Evolutionary conservation across 148 eudicot species (phyloP), one percentile per base, ranked within the genome.

Genomic region (Rhododendron williamsianum): DNA sequence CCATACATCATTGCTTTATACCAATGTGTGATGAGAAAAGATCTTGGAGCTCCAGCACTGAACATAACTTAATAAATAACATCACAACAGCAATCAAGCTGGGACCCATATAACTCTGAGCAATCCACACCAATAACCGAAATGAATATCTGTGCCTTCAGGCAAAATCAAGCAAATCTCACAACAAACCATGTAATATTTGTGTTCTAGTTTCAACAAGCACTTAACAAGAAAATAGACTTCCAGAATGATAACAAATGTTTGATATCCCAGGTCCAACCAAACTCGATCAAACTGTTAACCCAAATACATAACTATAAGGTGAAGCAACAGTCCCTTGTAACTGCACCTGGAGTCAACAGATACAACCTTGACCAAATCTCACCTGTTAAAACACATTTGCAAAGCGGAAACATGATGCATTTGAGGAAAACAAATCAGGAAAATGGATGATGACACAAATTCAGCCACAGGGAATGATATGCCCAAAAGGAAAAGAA

Each of bases 191-290:
- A 19, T 36, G 43, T 45, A 77, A 45, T 77, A 18, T 54, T 77
- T 4, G 81, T 45, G 52, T 77, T 43, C 27, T 21, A 76, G 49
- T 65, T 77, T 77, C 81, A 48, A 73, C 80, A 73, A 51, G 80
- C 30, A 36, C 10, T 52, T 74, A 9, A 21, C 19, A 69, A 69
- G 35, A 69, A 54, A 35, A 52, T 12, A 35, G 38, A 45, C 76
- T 4, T 54, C 60, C 19, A 3, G 74, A 73, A 49, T 5, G 41
- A 73, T 12, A 74, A 67, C 27, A 84, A 8, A 36, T 2, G 15
- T 30, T 74, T n/a, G 1, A 35, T 4, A 73, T 9, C 73, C 85
- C 81, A 77, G 23, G 81, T 45, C 54, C 81, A 43, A 9, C 46
- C 71, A 84, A 49, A 73, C 60, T 69, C 46, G 23, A 35, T 52